A percentile compares a stretch with the other conserved stretches of the same genome.
Conservation (phyloP, 306 rosid genomes). For the Quercus robur region DNA sequence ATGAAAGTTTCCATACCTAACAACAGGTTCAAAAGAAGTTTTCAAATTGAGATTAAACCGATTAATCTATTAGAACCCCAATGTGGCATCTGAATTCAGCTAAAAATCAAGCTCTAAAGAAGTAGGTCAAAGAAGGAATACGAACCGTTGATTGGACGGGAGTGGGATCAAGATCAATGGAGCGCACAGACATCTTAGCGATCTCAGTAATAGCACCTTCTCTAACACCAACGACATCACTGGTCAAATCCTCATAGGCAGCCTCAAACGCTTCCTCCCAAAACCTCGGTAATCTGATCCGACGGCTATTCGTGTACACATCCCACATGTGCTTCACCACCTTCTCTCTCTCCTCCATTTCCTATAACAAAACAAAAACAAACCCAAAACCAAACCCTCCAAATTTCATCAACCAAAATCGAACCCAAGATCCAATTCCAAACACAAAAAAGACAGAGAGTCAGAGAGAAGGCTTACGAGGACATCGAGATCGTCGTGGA, state of each 20-base stretch:
- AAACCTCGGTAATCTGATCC: conserved; percentile 87
- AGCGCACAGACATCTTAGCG: conserved; percentile 89
- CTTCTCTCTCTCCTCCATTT: conserved; percentile 99
- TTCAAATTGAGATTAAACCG: neutral
- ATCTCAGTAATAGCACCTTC: conserved; percentile 82
- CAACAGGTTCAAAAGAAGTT: neutral
- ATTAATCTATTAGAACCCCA: neutral
- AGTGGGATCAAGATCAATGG: conserved; percentile 73
- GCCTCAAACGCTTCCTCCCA: conserved; percentile 98
- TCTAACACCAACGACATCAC: conserved; percentile 72
- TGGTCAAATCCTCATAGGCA: conserved; percentile 85
- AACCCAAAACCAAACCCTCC: neutral
- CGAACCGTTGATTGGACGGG: conserved; percentile 76
- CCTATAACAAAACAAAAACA: conserved; percentile 36
- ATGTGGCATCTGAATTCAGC: neutral
- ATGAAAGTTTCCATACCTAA: neutral
- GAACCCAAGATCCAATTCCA: conserved; percentile 25
- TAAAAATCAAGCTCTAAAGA: neutral
- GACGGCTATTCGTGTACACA: conserved; percentile 83
- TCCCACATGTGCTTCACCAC: conserved; percentile 99
- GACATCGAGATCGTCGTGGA: conserved; percentile 88
- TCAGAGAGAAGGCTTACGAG: conserved; percentile 52
- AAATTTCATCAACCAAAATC: conserved; percentile 4
- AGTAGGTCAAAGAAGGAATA: neutral
- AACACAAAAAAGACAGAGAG: neutral